Evolutionary conservation across 169 alveolate species (phyloP), one percentile per base, ranked within the genome.

Genomic region (Plasmodium coatneyi): DNA sequence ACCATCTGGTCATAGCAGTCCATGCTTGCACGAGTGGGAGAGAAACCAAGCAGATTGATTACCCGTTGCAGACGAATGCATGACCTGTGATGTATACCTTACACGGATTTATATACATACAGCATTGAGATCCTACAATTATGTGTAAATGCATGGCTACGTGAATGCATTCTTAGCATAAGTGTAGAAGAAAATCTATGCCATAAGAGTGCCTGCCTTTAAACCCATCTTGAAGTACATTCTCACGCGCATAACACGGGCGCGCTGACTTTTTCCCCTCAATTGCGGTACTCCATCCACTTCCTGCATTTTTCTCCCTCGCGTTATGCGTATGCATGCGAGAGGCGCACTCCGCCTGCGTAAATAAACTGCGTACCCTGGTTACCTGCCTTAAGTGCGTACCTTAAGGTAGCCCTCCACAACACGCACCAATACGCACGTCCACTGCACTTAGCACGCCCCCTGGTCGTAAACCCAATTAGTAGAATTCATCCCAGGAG

Each of bases 241-340:
- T 7, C 76, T 39, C 16, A 66, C n/a, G n/a, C 36, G 36, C 30
- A 66, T 66, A 28, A 28, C 36, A n/a, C 36, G 16, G 22, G 36
- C 30, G 36, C 76, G 6, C 39, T 66, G 76, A 66, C 22, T 66
- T 66, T 25, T 66, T 66, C 14, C 76, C 76, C 36, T 25, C 22
- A 60, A 36, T 6, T 30, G 76, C 30, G n/a, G 76, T 16, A 25
- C 76, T 28, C 36, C 22, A 22, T 22, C 76, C 6, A 5, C n/a
- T 60, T 60, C 10, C 36, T 5, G 76, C 1, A n/a, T 32, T 66
- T 66, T 19, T 0, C 14, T 10, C 76, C 30, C 36, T 19, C 36
- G 76, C 76, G 76, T 66, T 66, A n/a, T 66, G 16, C 76, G 36
- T 66, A 28, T 66, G 76, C 76, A 66, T 66, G 74, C 76, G 76